Conservation (phyloP, 2,329 filamentous ascomycete species). For the Ceratocystis lukuohia region DNA sequence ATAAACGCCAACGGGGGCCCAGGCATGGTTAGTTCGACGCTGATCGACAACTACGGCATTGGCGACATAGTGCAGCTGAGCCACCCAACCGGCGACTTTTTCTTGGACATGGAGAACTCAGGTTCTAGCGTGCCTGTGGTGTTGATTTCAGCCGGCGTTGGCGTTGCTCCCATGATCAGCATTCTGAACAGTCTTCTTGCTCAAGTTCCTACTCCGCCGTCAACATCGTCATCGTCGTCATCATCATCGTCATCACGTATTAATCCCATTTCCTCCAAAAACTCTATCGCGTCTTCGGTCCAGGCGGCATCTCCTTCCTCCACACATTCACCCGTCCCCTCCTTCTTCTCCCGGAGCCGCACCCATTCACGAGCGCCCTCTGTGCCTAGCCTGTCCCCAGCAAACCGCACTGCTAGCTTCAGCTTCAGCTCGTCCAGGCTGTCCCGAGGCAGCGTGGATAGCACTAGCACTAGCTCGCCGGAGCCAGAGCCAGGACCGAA, state of each 20-base stretch:
- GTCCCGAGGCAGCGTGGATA: neutral
- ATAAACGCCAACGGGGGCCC: constrained; percentile 31
- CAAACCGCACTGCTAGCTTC: neutral
- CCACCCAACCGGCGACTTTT: constrained; percentile 48
- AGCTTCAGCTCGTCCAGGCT: neutral
- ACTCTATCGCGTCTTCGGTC: neutral
- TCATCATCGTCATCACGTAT: neutral
- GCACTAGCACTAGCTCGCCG: neutral
- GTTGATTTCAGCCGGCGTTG: constrained; percentile 55
- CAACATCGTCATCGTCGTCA: neutral
- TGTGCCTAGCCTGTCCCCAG: neutral
- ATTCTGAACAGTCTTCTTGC: constrained; percentile 45
- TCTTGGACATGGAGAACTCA: constrained; percentile 36
- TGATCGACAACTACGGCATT: constrained; percentile 36
- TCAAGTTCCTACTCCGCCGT: constrained; percentile 1
- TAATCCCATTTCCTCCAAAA: neutral
- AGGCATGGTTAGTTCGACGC: constrained; percentile 40
- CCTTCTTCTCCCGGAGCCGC: neutral
- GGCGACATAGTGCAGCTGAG: constrained; percentile 43
- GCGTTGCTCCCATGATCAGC: constrained; percentile 51
- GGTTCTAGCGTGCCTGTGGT: constrained; percentile 40
- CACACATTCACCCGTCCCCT: neutral
- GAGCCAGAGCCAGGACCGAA: neutral
- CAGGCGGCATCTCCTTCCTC: neutral
- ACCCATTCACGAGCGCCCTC: neutral